Evolutionary conservation across 2,329 filamentous ascomycete species (phyloP).

Genomic region (Talaromyces rugulosus): DNA sequence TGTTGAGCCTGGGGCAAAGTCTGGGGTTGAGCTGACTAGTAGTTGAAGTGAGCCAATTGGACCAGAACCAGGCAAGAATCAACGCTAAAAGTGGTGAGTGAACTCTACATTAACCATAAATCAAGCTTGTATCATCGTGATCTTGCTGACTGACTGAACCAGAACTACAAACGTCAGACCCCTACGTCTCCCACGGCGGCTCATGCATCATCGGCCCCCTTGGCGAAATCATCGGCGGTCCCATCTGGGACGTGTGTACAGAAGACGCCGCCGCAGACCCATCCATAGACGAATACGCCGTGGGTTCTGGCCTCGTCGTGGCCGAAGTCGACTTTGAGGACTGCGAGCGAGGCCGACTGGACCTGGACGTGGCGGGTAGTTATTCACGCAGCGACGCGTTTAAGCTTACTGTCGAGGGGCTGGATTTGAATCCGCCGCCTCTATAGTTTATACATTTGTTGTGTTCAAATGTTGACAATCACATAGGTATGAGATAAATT

Average conservation of each 20-base stretch:
- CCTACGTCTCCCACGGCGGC: constrained; percentile 67
- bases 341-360: constrained; percentile 74
- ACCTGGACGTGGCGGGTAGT: constrained; percentile 79
- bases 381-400: constrained; percentile 73
- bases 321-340: constrained; percentile 83
- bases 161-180: neutral
- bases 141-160: neutral
- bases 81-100: neutral
- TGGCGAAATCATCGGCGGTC: constrained; percentile 74
- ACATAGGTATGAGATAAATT: too few species aligned
- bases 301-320: constrained; percentile 52
- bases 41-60: neutral
- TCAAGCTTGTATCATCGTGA: neutral
- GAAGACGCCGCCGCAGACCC: constrained; percentile 20
- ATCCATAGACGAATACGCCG: constrained; percentile 9
- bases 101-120: neutral
- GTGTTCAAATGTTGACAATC: too few species aligned
- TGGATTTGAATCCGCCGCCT: constrained; percentile 59
- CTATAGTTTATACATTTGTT: neutral
- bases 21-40: neutral
- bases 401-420: constrained; percentile 54
- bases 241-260: constrained; percentile 67
- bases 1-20: neutral
- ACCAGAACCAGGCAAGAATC: neutral
- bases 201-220: constrained; percentile 76